These are phyloP conservation scores for Globisporangium carolinianum DNA, from an alignment of 352 stramenopile species.

Conservation along the genomic window DNA sequence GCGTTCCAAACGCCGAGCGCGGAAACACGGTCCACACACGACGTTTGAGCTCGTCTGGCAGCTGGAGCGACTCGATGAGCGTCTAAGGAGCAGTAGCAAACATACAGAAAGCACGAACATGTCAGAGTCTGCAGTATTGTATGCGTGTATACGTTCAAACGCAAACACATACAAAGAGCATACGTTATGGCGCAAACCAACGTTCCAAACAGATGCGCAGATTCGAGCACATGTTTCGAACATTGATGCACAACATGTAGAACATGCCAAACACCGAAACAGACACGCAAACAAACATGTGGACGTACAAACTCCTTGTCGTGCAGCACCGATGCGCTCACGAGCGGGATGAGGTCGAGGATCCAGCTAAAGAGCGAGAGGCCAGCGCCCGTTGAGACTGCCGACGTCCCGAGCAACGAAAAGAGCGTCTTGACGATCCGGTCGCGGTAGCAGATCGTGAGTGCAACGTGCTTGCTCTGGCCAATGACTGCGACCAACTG, in stretches of 20 bases:
- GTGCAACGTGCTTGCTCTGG: constrained; percentile 63
- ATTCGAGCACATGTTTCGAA: too few relatives aligned
- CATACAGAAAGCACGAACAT: constrained; percentile 4
- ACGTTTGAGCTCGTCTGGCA: constrained; percentile 48
- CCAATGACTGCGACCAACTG: constrained; percentile 72
- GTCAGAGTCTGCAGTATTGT: background rate
- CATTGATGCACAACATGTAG: too few relatives aligned
- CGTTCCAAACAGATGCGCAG: too few relatives aligned
- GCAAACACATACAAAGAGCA: too few relatives aligned
- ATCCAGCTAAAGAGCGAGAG: constrained; percentile 85
- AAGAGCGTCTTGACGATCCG: constrained; percentile 82
- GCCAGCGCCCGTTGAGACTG: constrained; percentile 42
- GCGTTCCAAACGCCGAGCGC: constrained; percentile 28
- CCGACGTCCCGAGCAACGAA: constrained; percentile 62
- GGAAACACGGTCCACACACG: constrained; percentile 72
- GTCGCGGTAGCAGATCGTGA: constrained; percentile 81
- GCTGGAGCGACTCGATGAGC: constrained; percentile 52
- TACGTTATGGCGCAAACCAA: too few relatives aligned
- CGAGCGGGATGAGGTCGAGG: constrained; percentile 72
- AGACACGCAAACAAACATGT: background rate
- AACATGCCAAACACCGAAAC: background rate
- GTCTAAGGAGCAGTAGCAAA: constrained; percentile 26
- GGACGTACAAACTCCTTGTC: constrained; percentile 73
- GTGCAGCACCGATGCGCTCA: constrained; percentile 67
- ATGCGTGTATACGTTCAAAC: too few relatives aligned